phyloP scores from a whole-genome alignment of 805 yeast species.

The Yarrowia sp. region DNA sequence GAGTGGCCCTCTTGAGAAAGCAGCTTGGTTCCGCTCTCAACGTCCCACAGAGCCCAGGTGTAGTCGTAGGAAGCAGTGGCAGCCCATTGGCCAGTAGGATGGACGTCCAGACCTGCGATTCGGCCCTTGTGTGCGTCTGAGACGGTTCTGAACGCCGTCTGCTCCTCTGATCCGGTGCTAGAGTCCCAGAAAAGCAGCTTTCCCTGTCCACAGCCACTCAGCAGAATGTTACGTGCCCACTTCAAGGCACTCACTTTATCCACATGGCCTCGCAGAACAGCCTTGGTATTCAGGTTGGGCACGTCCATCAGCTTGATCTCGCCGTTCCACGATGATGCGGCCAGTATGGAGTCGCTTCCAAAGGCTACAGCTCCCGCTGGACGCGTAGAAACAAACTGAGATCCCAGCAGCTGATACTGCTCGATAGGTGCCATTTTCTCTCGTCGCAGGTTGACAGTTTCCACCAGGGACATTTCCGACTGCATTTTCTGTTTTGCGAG shows the following conservation, averaged over 20 bases:
- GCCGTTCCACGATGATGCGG: conserved; percentile 87
- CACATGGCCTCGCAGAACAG: conserved; percentile 46
- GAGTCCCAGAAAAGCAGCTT: conserved; percentile 41
- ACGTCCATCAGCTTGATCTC: conserved; percentile 31
- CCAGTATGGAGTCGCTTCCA: conserved; percentile 44
- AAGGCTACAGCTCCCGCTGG: conserved; percentile 62
- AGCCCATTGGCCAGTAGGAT: conserved; percentile 57
- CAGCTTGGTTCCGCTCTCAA: conserved; percentile 49
- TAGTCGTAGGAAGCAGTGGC: conserved; percentile 77
- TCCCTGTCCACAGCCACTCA: conserved; percentile 51
- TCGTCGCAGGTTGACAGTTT: conserved; percentile 50
- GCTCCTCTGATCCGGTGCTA: conserved; percentile 27
- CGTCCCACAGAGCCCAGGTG: conserved; percentile 90
- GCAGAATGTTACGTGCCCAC: conserved; percentile 47
- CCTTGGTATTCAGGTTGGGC: conserved; percentile 40
- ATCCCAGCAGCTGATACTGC: conserved; percentile 51
- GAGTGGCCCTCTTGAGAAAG: conserved; percentile 83
- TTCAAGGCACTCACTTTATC: conserved; percentile 72
- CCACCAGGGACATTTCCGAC: conserved; percentile 43
- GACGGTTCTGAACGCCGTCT: not conserved
- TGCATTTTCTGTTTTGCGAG: conserved; percentile 39
- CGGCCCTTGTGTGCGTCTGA: conserved; percentile 52
- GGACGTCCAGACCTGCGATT: conserved; percentile 59
- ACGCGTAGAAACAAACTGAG: conserved; percentile 68
- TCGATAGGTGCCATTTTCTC: conserved; percentile 40